Conservation (phyloP, 257 asterid species). For the Cynanchum wilfordii region DNA sequence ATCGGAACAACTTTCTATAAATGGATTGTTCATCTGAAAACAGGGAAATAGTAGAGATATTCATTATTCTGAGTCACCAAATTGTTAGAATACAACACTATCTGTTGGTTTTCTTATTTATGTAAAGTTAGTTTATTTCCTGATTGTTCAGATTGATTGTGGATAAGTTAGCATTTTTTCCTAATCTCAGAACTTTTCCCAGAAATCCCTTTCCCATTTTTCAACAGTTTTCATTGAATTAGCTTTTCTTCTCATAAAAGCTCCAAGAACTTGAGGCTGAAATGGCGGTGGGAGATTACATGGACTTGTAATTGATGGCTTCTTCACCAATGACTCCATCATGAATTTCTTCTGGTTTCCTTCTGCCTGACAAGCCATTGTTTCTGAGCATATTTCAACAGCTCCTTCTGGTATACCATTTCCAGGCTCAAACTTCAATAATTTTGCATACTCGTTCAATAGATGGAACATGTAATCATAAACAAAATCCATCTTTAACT, state of each 20-base stretch:
- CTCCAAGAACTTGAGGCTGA: slow-evolving; percentile 17
- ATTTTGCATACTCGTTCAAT: slow-evolving; percentile 39
- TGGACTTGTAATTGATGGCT: slow-evolving; percentile 26
- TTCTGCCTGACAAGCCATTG: slow-evolving; percentile 41
- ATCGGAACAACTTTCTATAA: too few relatives aligned
- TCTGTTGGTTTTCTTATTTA: too few relatives aligned
- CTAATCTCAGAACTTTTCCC: slow-evolving; percentile 8
- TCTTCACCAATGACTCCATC: slow-evolving; percentile 31
- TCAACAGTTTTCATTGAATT: slow-evolving; percentile 24
- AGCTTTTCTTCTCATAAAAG: slow-evolving; percentile 17
- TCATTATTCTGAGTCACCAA: too few relatives aligned
- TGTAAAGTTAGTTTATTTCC: too few relatives aligned
- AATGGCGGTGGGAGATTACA: slow-evolving; percentile 35
- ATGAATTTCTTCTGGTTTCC: slow-evolving; percentile 29
- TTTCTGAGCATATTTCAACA: slow-evolving; percentile 40
- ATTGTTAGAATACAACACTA: too few relatives aligned
- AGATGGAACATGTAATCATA: slow-evolving; percentile 59
- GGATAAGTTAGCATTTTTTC: too few relatives aligned
- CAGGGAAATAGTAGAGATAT: too few relatives aligned
- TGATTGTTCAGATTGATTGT: too few relatives aligned
- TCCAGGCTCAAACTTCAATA: slow-evolving; percentile 37
- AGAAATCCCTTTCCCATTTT: slow-evolving; percentile 27
- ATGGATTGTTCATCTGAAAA: too few relatives aligned
- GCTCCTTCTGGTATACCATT: slow-evolving; percentile 33
- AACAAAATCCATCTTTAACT: slow-evolving; percentile 42